A percentile compares a stretch with the other conserved stretches of the same genome.
Evolutionary conservation across 768 basidiomycete genomes (phyloP).

Genomic region (Calocybe cyanea): DNA sequence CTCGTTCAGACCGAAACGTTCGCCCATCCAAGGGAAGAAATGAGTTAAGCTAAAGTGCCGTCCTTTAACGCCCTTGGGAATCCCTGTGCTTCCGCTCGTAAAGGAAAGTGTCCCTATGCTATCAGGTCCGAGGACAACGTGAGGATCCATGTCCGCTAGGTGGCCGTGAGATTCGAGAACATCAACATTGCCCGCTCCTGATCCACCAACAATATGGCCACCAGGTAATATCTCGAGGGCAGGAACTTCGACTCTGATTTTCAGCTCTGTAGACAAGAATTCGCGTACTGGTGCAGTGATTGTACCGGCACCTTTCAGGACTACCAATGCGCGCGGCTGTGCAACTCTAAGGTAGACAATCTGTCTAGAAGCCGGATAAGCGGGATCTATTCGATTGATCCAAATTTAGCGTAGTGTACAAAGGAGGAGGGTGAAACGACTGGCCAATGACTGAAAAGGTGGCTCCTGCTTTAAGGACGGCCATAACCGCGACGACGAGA

Average conservation of each 20-base stretch:
- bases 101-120: slow-evolving; percentile 93
- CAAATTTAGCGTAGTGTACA: not conserved
- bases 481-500: slow-evolving; percentile 96
- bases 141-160: slow-evolving; percentile 70
- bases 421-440: slow-evolving; percentile 20
- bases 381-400: slow-evolving; percentile 64
- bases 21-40: slow-evolving; percentile 99
- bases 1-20: slow-evolving; percentile 71
- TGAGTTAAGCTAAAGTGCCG: slow-evolving; percentile 95
- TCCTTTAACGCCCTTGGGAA: slow-evolving; percentile 96
- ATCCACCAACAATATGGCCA: slow-evolving; percentile 67
- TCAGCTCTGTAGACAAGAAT: slow-evolving; percentile 72
- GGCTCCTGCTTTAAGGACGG: slow-evolving; percentile 91
- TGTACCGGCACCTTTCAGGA: slow-evolving; percentile 85
- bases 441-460: slow-evolving; percentile 96
- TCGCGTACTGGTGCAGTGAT: slow-evolving; percentile 80
- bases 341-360: slow-evolving; percentile 92
- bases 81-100: slow-evolving; percentile 95
- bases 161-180: slow-evolving; percentile 52
- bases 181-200: slow-evolving; percentile 41
- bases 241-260: slow-evolving; percentile 88
- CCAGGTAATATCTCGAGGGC: slow-evolving; percentile 71
- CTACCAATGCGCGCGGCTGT: slow-evolving; percentile 84
- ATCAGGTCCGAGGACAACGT: slow-evolving; percentile 88
- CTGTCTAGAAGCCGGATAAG: slow-evolving; percentile 92